These are phyloP conservation scores for Mesembryanthemum crystallinum DNA, from an alignment of 148 eudicot species.

Conservation along the genomic window DNA sequence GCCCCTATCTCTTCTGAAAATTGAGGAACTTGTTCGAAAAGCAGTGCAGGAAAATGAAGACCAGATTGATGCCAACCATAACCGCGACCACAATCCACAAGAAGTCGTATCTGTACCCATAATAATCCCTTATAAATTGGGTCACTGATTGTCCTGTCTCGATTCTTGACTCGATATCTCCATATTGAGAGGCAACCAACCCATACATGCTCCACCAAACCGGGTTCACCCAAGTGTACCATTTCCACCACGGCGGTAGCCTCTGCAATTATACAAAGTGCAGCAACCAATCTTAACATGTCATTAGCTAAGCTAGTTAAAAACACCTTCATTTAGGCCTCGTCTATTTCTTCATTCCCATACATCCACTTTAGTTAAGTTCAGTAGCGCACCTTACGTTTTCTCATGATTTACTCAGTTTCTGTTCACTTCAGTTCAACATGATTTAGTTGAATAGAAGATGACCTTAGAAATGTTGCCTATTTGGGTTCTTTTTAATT, in stretches of 20 bases:
- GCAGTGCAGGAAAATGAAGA: conserved; percentile 26
- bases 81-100: conserved; percentile 29
- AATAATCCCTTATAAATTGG: conserved; percentile 25
- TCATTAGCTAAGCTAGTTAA: too few relatives aligned
- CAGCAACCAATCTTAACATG: too few relatives aligned
- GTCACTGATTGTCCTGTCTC: conserved; percentile 23
- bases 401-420: too few relatives aligned
- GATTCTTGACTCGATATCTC: conserved; percentile 21
- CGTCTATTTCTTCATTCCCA: too few relatives aligned
- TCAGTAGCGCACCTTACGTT: too few relatives aligned
- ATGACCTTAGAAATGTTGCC: too few relatives aligned
- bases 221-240: conserved; percentile 37
- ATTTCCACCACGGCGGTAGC: conserved; percentile 40
- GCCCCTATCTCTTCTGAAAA: conserved; percentile 28
- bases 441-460: too few relatives aligned
- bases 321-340: too few relatives aligned
- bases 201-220: conserved; percentile 39
- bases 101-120: conserved; percentile 32
- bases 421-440: too few relatives aligned
- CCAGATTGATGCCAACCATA: conserved; percentile 18
- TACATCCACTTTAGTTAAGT: too few relatives aligned
- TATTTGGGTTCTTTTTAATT: too few relatives aligned
- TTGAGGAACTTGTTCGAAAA: conserved; percentile 24
- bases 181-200: conserved; percentile 31
- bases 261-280: too few relatives aligned